phyloP scores from a whole-genome alignment of 2,329 filamentous ascomycete genomes.

The Fusarium sp. region DNA sequence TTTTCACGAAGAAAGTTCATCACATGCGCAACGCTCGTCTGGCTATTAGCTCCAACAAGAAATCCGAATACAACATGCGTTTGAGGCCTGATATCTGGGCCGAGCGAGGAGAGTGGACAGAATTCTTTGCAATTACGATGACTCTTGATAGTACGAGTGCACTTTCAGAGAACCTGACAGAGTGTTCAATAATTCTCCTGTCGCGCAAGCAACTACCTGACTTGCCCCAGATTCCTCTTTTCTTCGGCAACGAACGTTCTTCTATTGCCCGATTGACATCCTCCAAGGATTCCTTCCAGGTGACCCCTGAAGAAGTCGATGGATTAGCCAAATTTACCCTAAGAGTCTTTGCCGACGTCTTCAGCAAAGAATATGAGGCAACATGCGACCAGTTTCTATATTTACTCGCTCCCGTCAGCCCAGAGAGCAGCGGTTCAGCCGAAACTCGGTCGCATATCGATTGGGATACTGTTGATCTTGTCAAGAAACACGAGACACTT shows the following conservation, averaged over 20 bases:
- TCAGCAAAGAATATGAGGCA: slow-evolving; percentile 85
- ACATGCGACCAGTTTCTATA: slow-evolving; percentile 78
- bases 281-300: slow-evolving; percentile 58
- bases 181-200: slow-evolving; percentile 77
- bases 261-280: slow-evolving; percentile 69
- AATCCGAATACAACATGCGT: slow-evolving; percentile 79
- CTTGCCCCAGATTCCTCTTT: slow-evolving; percentile 78
- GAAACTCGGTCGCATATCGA: slow-evolving; percentile 62
- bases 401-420: slow-evolving; percentile 76
- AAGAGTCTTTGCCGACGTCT: slow-evolving; percentile 83
- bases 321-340: slow-evolving; percentile 80
- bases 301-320: slow-evolving; percentile 61
- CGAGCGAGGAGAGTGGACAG: slow-evolving; percentile 52
- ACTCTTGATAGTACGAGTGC: slow-evolving; percentile 67
- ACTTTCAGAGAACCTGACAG: slow-evolving; percentile 64
- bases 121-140: slow-evolving; percentile 74
- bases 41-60: slow-evolving; percentile 84
- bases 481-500: slow-evolving; percentile 53
- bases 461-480: slow-evolving; percentile 67
- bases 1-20: slow-evolving; percentile 78
- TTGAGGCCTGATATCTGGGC: slow-evolving; percentile 84
- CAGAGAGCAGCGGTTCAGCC: slow-evolving; percentile 41
- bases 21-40: slow-evolving; percentile 88
- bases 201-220: slow-evolving; percentile 75
- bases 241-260: slow-evolving; percentile 73